Evolutionary conservation across 305 asterid species (phyloP).

Genomic region (Coffea humblotiana): DNA sequence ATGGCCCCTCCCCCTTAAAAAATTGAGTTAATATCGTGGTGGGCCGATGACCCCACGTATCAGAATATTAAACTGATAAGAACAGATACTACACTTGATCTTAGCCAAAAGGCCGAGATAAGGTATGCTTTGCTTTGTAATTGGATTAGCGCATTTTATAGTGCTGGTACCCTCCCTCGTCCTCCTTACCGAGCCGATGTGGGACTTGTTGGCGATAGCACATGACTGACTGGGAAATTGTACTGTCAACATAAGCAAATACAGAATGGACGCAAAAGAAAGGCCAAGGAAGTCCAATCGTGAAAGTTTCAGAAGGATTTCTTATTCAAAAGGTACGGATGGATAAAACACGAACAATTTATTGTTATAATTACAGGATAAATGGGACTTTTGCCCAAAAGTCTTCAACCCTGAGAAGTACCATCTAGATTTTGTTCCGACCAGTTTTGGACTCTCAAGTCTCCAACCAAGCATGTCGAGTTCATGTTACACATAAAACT

Average conservation of each 20-base stretch:
- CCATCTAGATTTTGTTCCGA: neutral
- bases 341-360: too few relatives aligned
- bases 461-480: neutral
- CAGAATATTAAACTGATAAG: conserved; percentile 39
- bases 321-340: too few relatives aligned
- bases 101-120: conserved; percentile 27
- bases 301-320: neutral
- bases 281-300: neutral
- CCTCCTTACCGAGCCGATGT: neutral
- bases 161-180: neutral
- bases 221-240: neutral
- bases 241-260: neutral
- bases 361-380: too few relatives aligned
- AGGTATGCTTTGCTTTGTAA: neutral
- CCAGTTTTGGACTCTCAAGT: neutral
- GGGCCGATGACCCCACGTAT: too few relatives aligned
- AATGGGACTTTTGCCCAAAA: neutral
- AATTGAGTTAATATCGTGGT: conserved; percentile 7
- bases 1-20: conserved; percentile 34
- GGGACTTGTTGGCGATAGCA: neutral
- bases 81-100: conserved; percentile 65
- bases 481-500: neutral
- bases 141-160: neutral
- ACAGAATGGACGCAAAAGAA: neutral
- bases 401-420: neutral